Evolutionary conservation across 768 basidiomycete species (phyloP).

Genomic region (Scleroderma bovista): DNA sequence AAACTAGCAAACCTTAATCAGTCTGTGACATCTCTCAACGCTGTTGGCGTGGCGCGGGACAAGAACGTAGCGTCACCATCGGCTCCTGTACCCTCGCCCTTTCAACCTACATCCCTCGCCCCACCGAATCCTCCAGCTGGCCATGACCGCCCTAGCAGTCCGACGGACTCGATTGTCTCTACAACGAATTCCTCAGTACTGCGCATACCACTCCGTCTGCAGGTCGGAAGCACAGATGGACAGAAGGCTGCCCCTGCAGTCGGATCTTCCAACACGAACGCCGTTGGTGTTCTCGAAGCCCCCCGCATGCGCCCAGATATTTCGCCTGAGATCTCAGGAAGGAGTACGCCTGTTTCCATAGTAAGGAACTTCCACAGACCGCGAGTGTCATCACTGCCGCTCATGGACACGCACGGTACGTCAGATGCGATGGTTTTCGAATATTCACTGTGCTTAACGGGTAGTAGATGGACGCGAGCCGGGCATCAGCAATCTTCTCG

Average conservation of each 20-base stretch:
- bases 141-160: slow-evolving; percentile 64
- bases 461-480: slow-evolving; percentile 94
- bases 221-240: slow-evolving; percentile 66
- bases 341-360: slow-evolving; percentile 70
- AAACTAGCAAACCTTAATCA: slow-evolving; percentile 71
- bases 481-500: slow-evolving; percentile 82
- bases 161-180: slow-evolving; percentile 78
- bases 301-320: slow-evolving; percentile 63
- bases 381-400: slow-evolving; percentile 48
- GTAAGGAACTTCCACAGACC: slow-evolving; percentile 43
- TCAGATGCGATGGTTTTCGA: neutral
- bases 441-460: slow-evolving; percentile 1
- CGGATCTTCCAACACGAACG: slow-evolving; percentile 80
- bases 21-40: slow-evolving; percentile 58
- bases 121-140: slow-evolving; percentile 13
- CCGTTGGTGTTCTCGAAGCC: slow-evolving; percentile 74
- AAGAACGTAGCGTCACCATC: slow-evolving; percentile 23
- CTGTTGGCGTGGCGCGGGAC: slow-evolving; percentile 40
- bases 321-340: slow-evolving; percentile 68
- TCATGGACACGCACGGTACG: slow-evolving; percentile 72
- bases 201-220: slow-evolving; percentile 54
- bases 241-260: slow-evolving; percentile 89
- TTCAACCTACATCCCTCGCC: slow-evolving; percentile 16
- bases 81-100: slow-evolving; percentile 11
- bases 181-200: slow-evolving; percentile 60